These are phyloP conservation scores for Alternaria postmessia DNA, from an alignment of 2,329 filamentous ascomycete species.

Conservation along the genomic window DNA sequence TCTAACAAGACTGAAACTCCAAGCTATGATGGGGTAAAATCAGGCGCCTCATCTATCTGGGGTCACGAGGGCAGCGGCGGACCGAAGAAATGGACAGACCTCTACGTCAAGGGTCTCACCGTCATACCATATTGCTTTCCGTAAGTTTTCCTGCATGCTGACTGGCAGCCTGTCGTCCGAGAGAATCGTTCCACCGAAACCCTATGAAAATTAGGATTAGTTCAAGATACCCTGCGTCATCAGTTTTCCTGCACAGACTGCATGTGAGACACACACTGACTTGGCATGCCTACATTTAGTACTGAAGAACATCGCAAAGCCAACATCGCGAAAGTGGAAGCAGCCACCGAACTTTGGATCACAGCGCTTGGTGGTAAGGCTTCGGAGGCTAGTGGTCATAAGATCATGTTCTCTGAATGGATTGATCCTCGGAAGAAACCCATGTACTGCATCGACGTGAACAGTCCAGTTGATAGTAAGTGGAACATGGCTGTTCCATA, in stretches of 20 bases:
- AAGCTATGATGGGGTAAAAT: not conserved
- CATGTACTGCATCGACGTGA: constrained; percentile 1
- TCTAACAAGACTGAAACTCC: not conserved
- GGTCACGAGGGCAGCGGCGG: not conserved
- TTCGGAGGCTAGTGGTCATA: not conserved
- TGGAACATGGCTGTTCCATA: constrained; percentile 2
- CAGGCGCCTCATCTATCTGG: not conserved
- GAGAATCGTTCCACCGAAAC: not conserved
- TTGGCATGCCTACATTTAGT: not conserved
- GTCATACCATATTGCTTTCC: constrained; percentile 1
- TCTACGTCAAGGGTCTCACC: not conserved
- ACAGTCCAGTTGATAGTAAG: not conserved
- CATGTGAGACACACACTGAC: not conserved
- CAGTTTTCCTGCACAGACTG: not conserved
- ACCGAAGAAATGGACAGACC: constrained; percentile 1
- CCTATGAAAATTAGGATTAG: not conserved
- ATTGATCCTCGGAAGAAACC: not conserved
- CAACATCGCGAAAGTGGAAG: not conserved
- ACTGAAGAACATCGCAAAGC: not conserved
- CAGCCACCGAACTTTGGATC: not conserved
- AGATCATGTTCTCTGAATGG: constrained; percentile 1
- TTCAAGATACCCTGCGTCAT: not conserved
- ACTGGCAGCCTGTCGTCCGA: not conserved
- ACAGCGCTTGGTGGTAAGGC: not conserved
- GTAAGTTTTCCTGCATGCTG: not conserved